Evolutionary conservation across 495 filamentous ascomycete species (phyloP).

Genomic region (Hypoxylon trugodes): DNA sequence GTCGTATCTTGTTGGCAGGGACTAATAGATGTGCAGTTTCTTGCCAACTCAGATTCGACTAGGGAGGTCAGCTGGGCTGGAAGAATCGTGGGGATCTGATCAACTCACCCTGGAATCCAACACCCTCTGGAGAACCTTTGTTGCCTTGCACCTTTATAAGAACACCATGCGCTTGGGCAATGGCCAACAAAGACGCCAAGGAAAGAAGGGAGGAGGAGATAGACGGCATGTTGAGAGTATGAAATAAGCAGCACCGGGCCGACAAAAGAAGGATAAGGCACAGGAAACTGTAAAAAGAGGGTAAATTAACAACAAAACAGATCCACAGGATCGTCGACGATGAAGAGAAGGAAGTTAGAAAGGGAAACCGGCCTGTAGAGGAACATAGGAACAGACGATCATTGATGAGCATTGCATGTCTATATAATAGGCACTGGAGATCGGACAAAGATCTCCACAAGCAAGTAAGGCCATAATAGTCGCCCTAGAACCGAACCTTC

Average conservation of each 20-base stretch:
- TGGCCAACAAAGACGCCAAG: slow-evolving; percentile 48
- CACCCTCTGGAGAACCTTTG: slow-evolving; percentile 48
- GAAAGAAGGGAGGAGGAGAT: slow-evolving; percentile 41
- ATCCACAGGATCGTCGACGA: slow-evolving; percentile 46
- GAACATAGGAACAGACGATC: slow-evolving; percentile 30
- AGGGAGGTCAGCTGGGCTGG: not conserved
- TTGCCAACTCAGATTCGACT: slow-evolving; percentile 52
- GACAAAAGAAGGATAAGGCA: slow-evolving; percentile 39
- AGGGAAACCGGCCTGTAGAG: slow-evolving; percentile 44
- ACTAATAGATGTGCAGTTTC: slow-evolving; percentile 61
- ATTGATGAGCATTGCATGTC: slow-evolving; percentile 20
- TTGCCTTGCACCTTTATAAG: slow-evolving; percentile 54
- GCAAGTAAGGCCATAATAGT: slow-evolving; percentile 1
- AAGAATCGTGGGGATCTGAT: not conserved
- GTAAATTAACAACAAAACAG: slow-evolving; percentile 47
- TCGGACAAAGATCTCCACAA: slow-evolving; percentile 19
- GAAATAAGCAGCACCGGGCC: slow-evolving; percentile 37
- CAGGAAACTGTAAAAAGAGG: slow-evolving; percentile 44
- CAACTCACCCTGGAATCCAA: slow-evolving; percentile 52
- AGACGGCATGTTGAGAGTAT: slow-evolving; percentile 46
- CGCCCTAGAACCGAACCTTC: not conserved
- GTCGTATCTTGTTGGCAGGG: slow-evolving; percentile 62
- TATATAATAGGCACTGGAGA: slow-evolving; percentile 31
- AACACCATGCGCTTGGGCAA: slow-evolving; percentile 52
- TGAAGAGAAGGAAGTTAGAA: slow-evolving; percentile 44